phyloP scores from a whole-genome alignment of 345 rosid species.

The Sonneratia caseolaris region DNA sequence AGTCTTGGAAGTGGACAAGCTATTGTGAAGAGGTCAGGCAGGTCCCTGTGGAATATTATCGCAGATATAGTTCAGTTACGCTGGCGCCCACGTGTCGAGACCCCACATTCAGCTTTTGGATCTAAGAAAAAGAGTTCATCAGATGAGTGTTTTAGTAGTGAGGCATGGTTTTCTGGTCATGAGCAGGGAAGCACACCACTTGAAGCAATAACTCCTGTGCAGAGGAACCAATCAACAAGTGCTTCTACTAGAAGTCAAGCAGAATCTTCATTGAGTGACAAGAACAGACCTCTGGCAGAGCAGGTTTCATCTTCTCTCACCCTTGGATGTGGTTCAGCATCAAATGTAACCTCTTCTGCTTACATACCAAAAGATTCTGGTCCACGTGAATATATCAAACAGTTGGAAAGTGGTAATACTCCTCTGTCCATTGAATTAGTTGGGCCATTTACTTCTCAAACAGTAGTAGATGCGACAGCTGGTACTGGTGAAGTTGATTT shows the following conservation, averaged over 20 bases:
- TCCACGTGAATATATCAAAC: constrained; percentile 20
- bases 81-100: constrained; percentile 62
- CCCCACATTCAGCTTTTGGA: constrained; percentile 34
- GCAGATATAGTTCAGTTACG: constrained; percentile 53
- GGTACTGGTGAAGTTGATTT: constrained; percentile 22
- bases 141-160: constrained; percentile 52
- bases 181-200: constrained; percentile 37
- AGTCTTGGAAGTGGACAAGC: constrained; percentile 25
- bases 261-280: constrained; percentile 29
- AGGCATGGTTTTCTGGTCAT: constrained; percentile 78
- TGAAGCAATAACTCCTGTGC: constrained; percentile 26
- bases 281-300: constrained; percentile 23
- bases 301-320: constrained; percentile 21
- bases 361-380: constrained; percentile 25
- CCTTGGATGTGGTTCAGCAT: constrained; percentile 32
- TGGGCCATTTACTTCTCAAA: constrained; percentile 20
- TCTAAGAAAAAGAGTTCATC: constrained; percentile 52
- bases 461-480: constrained; percentile 26
- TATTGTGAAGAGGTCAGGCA: constrained; percentile 47
- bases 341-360: constrained; percentile 27
- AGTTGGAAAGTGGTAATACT: constrained; percentile 10
- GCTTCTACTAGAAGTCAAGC: constrained; percentile 25
- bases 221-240: constrained; percentile 24
- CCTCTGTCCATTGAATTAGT: constrained; percentile 26
- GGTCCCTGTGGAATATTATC: constrained; percentile 70